These are phyloP conservation scores for Neurospora tetrasperma DNA, from an alignment of 495 filamentous ascomycete species.

Conservation along the genomic window DNA sequence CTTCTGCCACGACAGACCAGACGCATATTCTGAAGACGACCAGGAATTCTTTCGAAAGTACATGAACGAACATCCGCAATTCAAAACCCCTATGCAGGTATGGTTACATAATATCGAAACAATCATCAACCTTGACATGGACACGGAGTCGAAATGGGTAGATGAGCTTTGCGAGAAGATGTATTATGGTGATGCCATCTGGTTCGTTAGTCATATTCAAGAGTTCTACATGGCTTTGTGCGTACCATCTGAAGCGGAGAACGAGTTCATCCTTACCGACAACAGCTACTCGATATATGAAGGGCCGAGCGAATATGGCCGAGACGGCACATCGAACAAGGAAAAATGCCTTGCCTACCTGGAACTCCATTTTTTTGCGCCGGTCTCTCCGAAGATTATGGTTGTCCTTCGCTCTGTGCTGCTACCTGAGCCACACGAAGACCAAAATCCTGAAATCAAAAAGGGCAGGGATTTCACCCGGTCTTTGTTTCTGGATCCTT, in stretches of 20 bases:
- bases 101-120: conserved; percentile 41
- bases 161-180: conserved; percentile 22
- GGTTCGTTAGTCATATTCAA: conserved; percentile 31
- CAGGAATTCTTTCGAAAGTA: conserved; percentile 26
- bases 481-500: conserved; percentile 5
- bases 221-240: conserved; percentile 37
- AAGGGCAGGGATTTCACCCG: background rate
- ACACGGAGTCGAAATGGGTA: conserved; percentile 27
- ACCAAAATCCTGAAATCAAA: conserved; percentile 7
- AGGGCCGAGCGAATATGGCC: conserved; percentile 25
- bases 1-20: conserved; percentile 24
- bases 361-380: conserved; percentile 33
- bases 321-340: background rate
- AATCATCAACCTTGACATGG: conserved; percentile 39
- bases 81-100: conserved; percentile 37
- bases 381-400: conserved; percentile 41
- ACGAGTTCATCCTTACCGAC: conserved; percentile 44
- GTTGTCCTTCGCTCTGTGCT: conserved; percentile 31
- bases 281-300: conserved; percentile 38
- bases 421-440: conserved; percentile 21
- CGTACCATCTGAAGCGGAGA: conserved; percentile 23
- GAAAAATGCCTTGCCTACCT: conserved; percentile 16
- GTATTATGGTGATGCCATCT: conserved; percentile 32
- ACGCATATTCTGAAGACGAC: conserved; percentile 33
- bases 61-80: conserved; percentile 32